Evolutionary conservation across 768 basidiomycete species (phyloP).

Genomic region (Hericium coralloides): DNA sequence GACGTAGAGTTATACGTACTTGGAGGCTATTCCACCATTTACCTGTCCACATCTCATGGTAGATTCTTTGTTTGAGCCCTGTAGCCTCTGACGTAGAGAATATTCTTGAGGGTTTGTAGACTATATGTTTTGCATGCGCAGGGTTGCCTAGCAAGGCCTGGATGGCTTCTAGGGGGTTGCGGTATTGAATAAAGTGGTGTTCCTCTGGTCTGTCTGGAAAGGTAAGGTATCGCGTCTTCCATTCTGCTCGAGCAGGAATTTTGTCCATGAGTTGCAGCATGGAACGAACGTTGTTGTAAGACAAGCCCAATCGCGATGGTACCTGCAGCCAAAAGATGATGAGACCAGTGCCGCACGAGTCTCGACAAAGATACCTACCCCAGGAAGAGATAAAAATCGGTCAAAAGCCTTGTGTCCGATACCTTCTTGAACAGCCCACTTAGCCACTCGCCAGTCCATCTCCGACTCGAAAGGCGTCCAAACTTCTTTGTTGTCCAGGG

Average conservation of each 20-base stretch:
- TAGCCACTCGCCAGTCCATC: neutral
- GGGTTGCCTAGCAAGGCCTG: conserved; percentile 6
- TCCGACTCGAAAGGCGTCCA: neutral
- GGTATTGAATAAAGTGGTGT: conserved; percentile 23
- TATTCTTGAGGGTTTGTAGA: neutral
- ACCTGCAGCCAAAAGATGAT: too few species aligned
- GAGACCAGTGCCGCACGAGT: too few species aligned
- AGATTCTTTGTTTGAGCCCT: neutral
- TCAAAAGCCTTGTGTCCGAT: neutral
- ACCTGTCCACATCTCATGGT: conserved; percentile 8
- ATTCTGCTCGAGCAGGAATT: too few species aligned
- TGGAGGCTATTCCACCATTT: conserved; percentile 11
- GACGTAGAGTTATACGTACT: neutral
- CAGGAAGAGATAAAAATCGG: neutral
- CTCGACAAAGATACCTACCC: too few species aligned
- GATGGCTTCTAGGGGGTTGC: conserved; percentile 7
- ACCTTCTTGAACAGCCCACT: neutral
- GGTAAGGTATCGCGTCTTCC: conserved; percentile 4
- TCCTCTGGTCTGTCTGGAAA: conserved; percentile 21
- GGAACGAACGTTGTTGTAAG: too few species aligned
- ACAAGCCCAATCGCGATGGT: too few species aligned
- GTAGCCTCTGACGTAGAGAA: neutral
- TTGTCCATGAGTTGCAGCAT: too few species aligned
- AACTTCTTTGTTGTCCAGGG: neutral
- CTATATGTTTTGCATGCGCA: conserved; percentile 4